phyloP scores from a whole-genome alignment of 2,329 filamentous ascomycete genomes.

The Colletotrichum plurivorum region DNA sequence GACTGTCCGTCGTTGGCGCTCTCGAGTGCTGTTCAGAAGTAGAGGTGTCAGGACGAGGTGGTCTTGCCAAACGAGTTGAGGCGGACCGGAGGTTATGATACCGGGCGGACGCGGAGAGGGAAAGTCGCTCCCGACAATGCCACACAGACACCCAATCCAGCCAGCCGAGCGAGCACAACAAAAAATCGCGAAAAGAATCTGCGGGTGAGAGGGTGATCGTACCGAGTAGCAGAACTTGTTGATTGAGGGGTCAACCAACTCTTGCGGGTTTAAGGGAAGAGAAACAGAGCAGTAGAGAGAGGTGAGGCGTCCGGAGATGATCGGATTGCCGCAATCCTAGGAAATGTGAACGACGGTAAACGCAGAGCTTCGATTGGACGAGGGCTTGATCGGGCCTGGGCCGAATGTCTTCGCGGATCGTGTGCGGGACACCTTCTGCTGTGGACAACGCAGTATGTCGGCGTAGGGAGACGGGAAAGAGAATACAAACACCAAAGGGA shows the following conservation, averaged over 20 bases:
- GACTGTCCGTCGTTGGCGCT: constrained; percentile 20
- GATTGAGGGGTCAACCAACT: constrained; percentile 27
- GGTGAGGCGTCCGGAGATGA: constrained; percentile 30
- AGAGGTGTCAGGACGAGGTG: constrained; percentile 12
- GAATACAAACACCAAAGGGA: constrained; percentile 26
- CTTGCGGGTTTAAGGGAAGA: constrained; percentile 4
- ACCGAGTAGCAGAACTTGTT: constrained; percentile 7
- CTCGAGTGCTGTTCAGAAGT: neutral
- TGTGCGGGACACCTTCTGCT: constrained; percentile 20
- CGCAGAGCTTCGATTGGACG: constrained; percentile 39
- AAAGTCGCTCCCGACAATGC: constrained; percentile 16
- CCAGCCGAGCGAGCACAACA: neutral
- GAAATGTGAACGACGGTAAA: constrained; percentile 39
- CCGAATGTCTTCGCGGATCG: constrained; percentile 24
- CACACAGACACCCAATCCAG: constrained; percentile 22
- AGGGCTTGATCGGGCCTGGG: constrained; percentile 26
- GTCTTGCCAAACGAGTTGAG: constrained; percentile 15
- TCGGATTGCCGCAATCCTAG: constrained; percentile 37
- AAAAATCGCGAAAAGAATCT: neutral
- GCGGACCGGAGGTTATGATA: neutral
- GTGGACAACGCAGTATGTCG: constrained; percentile 12
- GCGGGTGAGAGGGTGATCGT: constrained; percentile 26
- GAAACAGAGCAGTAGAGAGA: neutral
- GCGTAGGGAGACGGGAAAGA: constrained; percentile 20
- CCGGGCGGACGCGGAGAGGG: constrained; percentile 26